Evolutionary conservation across 2,329 filamentous ascomycete genomes (phyloP).

Genomic region (Fusarium tricinctum): DNA sequence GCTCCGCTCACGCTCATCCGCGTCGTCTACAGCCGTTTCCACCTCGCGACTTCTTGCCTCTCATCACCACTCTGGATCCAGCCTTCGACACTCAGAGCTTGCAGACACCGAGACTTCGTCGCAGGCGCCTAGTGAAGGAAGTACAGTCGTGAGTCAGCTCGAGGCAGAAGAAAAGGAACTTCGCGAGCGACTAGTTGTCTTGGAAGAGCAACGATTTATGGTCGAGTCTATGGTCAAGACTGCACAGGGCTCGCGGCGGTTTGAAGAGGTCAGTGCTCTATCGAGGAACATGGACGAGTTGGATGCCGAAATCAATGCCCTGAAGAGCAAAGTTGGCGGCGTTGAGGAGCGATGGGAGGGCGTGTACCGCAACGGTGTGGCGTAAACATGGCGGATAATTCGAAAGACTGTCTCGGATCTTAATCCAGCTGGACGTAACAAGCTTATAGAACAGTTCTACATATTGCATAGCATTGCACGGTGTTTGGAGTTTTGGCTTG

Average conservation of each 20-base stretch:
- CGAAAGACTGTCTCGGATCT: not conserved
- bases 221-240: conserved; percentile 87
- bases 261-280: conserved; percentile 87
- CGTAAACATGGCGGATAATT: conserved; percentile 12
- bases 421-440: not conserved
- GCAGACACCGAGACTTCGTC: conserved; percentile 62
- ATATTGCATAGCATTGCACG: conserved; percentile 53
- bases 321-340: conserved; percentile 74
- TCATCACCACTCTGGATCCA: conserved; percentile 55
- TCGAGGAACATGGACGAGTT: conserved; percentile 86
- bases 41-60: conserved; percentile 53
- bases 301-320: conserved; percentile 78
- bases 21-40: conserved; percentile 46
- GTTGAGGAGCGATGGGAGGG: conserved; percentile 74
- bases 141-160: conserved; percentile 69
- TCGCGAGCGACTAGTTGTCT: conserved; percentile 82
- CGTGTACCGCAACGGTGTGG: conserved; percentile 58
- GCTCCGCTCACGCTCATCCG: conserved; percentile 63
- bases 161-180: conserved; percentile 88
- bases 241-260: conserved; percentile 80
- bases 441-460: conserved; percentile 11
- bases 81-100: conserved; percentile 63
- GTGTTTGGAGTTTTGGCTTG: conserved; percentile 50
- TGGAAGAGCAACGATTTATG: conserved; percentile 93
- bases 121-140: conserved; percentile 62